phyloP scores from a whole-genome alignment of 345 rosid species.

The Bretschneidera sinensis region DNA sequence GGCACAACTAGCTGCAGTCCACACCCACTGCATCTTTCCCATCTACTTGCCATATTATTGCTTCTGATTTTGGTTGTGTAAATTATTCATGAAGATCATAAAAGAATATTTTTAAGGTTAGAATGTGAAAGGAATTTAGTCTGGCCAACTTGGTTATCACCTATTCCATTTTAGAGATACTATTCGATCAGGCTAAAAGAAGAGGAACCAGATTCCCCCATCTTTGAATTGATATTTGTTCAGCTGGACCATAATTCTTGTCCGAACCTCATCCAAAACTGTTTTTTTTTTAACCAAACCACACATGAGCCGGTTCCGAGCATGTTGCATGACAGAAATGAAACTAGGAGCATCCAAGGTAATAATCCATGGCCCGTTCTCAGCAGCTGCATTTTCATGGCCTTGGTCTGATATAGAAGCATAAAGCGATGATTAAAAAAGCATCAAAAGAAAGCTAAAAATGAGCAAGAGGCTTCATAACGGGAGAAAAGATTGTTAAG shows the following conservation, averaged over 20 bases:
- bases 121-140: neutral
- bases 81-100: conserved; percentile 14
- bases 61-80: neutral
- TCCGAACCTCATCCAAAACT: too few relatives aligned
- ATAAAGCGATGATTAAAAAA: conserved; percentile 1
- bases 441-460: neutral
- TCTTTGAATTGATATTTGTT: too few relatives aligned
- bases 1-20: conserved; percentile 41
- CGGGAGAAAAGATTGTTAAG: neutral
- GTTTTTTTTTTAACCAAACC: too few relatives aligned
- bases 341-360: conserved; percentile 79
- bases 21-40: conserved; percentile 49
- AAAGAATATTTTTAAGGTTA: neutral
- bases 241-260: too few relatives aligned
- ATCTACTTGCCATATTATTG: conserved; percentile 32
- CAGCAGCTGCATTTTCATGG: conserved; percentile 73
- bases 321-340: conserved; percentile 84
- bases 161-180: too few relatives aligned
- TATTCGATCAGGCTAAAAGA: neutral
- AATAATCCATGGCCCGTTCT: conserved; percentile 83
- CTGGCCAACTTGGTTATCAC: neutral
- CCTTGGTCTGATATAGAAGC: conserved; percentile 42
- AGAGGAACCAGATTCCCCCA: too few relatives aligned
- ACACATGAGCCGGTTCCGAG: conserved; percentile 69
- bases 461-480: conserved; percentile 1